Evolutionary conservation across 2,329 filamentous ascomycete species (phyloP).

Genomic region (Curvularia eragrostidis): DNA sequence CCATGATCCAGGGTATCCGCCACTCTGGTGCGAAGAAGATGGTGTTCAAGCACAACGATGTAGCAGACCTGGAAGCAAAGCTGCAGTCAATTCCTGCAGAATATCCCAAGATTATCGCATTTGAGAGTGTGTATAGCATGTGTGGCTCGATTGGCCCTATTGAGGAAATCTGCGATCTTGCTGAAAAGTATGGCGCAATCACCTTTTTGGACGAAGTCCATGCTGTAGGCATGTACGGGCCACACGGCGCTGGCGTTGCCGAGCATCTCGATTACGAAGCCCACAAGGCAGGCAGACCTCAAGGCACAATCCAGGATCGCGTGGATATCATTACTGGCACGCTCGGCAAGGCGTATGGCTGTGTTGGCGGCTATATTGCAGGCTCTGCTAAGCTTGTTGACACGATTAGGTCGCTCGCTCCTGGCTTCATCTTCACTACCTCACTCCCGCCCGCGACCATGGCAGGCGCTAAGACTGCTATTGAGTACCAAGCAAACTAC

Average conservation of each 20-base stretch:
- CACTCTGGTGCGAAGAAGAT: constrained; percentile 97
- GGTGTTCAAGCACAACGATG: constrained; percentile 98
- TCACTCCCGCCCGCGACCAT: constrained; percentile 95
- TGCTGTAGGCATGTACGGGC: constrained; percentile 98
- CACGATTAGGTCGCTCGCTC: constrained; percentile 89
- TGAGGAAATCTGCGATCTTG: constrained; percentile 91
- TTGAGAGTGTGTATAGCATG: constrained; percentile 99
- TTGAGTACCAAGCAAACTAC: constrained; percentile 90
- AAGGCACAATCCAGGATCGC: constrained; percentile 91
- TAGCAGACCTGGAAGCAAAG: constrained; percentile 91
- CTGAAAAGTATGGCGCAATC: constrained; percentile 95
- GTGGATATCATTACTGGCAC: constrained; percentile 98
- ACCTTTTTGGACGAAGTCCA: constrained; percentile 99
- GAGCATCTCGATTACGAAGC: constrained; percentile 96
- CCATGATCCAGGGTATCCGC: constrained; percentile 98
- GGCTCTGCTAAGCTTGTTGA: constrained; percentile 87
- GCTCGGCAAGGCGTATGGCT: constrained; percentile 96
- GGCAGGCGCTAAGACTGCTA: constrained; percentile 89
- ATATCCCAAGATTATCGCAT: constrained; percentile 96
- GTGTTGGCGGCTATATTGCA: constrained; percentile 96
- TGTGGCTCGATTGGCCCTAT: constrained; percentile 97
- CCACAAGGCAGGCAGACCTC: constrained; percentile 74
- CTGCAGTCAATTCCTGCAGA: constrained; percentile 84
- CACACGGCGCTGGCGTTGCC: constrained; percentile 91
- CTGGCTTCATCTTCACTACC: constrained; percentile 98